These are phyloP conservation scores for Thozetella sp. DNA, from an alignment of 495 filamentous ascomycete genomes.

Conservation along the genomic window DNA sequence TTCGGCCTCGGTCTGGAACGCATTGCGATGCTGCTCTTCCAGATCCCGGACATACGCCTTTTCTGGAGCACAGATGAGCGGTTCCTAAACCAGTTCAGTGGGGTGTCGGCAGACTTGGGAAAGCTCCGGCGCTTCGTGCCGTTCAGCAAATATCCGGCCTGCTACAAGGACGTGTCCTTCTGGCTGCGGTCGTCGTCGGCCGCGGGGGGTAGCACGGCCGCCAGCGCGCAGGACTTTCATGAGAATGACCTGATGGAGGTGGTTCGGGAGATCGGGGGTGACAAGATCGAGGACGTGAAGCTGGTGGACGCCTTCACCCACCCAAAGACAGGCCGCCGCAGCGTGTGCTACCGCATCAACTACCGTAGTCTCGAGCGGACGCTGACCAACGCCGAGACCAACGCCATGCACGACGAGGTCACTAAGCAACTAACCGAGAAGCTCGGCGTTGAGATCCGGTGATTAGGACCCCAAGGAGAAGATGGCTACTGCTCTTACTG, in stretches of 20 bases:
- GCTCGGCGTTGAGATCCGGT: constrained; percentile 83
- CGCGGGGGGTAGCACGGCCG: constrained; percentile 51
- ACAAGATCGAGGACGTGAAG: constrained; percentile 83
- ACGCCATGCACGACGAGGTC: constrained; percentile 73
- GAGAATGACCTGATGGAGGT: constrained; percentile 98
- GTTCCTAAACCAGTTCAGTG: constrained; percentile 79
- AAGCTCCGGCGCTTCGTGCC: constrained; percentile 70
- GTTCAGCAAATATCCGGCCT: constrained; percentile 87
- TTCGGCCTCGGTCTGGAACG: constrained; percentile 93
- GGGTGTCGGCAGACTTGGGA: constrained; percentile 47
- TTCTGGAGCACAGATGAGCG: constrained; percentile 90
- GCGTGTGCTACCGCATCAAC: constrained; percentile 89
- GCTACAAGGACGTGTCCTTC: constrained; percentile 91
- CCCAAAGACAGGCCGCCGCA: constrained; percentile 80
- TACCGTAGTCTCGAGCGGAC: constrained; percentile 90
- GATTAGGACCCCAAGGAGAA: constrained; percentile 2
- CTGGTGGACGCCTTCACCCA: constrained; percentile 83
- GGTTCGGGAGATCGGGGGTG: constrained; percentile 76
- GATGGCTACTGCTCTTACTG: background rate
- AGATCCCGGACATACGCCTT: constrained; percentile 94
- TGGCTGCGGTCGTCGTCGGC: constrained; percentile 70
- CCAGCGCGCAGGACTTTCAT: constrained; percentile 61
- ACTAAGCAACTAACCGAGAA: constrained; percentile 59
- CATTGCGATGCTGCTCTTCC: constrained; percentile 95
- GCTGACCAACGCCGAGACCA: constrained; percentile 77